Base-by-base conservation (phyloP, 2,329 filamentous ascomycete genomes). In the Herpotrichia juniperi region DNA sequence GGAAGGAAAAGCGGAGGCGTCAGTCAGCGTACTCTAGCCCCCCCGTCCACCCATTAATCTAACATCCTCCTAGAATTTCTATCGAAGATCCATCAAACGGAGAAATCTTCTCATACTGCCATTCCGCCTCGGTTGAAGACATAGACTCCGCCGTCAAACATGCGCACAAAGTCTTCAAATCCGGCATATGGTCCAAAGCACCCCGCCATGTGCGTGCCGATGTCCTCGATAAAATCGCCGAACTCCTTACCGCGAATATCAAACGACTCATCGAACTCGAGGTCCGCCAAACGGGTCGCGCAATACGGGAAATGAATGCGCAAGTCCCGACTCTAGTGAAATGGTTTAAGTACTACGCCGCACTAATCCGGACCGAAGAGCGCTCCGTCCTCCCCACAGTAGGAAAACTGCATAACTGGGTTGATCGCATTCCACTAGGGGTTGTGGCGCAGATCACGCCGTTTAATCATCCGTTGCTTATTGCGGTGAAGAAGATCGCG, bases 261-360 rank as follows among this genome's bases (percentile, higher is more conserved):
- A 78, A 82, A 0, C 69, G 74, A 0, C 78, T 90, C 32, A 86
- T 90, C 44, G 69, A 75, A 8, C 77, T 89, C 3, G 88, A 91
- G 68, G 85, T 88, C 7, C 75, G 71, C 28, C 87, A 90, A 69
- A 91, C 87, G 0, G 88, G 88, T 2, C 83, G 87, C 0, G 83
- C 84, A 0, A 76, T 87, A 24, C 83, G 87, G 22, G 88, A 90
- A 68, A 89, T 91, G 86, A 79, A 80, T 43, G 86, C 87, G 1
- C 88, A 90, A 66, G 82, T 88, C 4, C 83, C 84, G 0, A 84
- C 83, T 0, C 77, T 90, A 0, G 80, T 85, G 1, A 83, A 84
- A 37, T 90, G 87, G 87, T 85, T 90, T 72, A 84, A 83, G 53
- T 90, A 90, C 74, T 91, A 87, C 63, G 86, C 87, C 1, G 79